Conservation (phyloP, 2,329 filamentous ascomycete genomes). For the Westerdykella ornata region DNA sequence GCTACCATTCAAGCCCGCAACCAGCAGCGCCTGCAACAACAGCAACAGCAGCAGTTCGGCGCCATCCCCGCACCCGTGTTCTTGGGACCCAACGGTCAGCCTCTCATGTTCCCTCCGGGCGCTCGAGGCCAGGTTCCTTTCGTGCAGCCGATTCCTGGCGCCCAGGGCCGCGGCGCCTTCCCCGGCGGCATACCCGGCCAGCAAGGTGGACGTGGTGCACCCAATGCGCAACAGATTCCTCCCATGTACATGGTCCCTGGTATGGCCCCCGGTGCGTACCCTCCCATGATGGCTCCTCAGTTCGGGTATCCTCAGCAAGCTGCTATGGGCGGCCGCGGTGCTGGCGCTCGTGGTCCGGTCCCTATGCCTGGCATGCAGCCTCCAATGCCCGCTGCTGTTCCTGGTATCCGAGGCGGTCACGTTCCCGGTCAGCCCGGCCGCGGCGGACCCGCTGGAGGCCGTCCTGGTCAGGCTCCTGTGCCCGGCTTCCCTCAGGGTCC, state of each 20-base stretch:
- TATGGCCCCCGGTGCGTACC: conserved; percentile 60
- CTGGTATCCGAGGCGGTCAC: conserved; percentile 39
- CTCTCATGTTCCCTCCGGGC: conserved; percentile 51
- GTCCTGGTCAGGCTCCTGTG: conserved; percentile 27
- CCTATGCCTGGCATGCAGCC: conserved; percentile 67
- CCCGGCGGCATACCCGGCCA: conserved; percentile 72
- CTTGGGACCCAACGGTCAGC: conserved; percentile 77
- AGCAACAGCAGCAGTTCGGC: conserved; percentile 58
- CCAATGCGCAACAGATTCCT: conserved; percentile 69
- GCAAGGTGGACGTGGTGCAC: conserved; percentile 79
- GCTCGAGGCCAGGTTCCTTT: conserved; percentile 55
- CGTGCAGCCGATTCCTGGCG: conserved; percentile 56
- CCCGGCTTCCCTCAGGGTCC: conserved; percentile 29
- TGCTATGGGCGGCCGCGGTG: conserved; percentile 45
- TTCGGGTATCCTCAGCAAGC: conserved; percentile 76
- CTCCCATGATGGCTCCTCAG: conserved; percentile 70
- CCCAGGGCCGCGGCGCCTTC: conserved; percentile 79
- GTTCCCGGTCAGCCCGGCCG: conserved; percentile 33
- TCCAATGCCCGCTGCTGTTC: conserved; percentile 52
- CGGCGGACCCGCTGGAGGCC: conserved; percentile 24
- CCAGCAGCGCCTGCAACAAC: conserved; percentile 97
- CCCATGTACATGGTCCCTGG: conserved; percentile 72
- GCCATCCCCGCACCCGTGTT: conserved; percentile 66
- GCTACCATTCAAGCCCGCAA: conserved; percentile 98
- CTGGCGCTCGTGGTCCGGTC: conserved; percentile 59